Evolutionary conservation across 2,329 filamentous ascomycete genomes (phyloP).

Genomic region (Bipolaris bicolor): DNA sequence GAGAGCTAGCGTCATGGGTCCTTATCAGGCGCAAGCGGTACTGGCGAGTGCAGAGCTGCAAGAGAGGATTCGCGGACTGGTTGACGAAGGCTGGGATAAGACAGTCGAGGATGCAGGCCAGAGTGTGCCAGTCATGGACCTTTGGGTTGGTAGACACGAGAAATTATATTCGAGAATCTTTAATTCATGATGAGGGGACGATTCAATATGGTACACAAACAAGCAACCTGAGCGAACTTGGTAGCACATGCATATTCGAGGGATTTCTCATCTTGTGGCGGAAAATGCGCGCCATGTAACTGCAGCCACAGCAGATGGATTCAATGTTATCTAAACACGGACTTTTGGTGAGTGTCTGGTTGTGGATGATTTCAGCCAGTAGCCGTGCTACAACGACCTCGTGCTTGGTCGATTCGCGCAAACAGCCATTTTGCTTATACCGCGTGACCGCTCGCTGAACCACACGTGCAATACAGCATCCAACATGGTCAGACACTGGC

Average conservation of each 20-base stretch:
- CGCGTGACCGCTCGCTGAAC: constrained; percentile 19
- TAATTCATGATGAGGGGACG: constrained; percentile 65
- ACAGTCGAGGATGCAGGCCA: constrained; percentile 72
- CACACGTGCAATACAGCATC: not conserved
- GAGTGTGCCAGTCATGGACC: constrained; percentile 76
- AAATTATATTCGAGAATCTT: constrained; percentile 85
- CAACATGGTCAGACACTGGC: not conserved
- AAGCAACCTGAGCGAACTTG: not conserved
- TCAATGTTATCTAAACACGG: not conserved
- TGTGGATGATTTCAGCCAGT: not conserved
- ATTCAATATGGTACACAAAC: not conserved
- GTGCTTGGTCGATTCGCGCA: constrained; percentile 21
- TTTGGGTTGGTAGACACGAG: constrained; percentile 85
- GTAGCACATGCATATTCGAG: not conserved
- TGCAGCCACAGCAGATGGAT: not conserved
- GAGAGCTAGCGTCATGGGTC: constrained; percentile 76
- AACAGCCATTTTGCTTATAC: constrained; percentile 9
- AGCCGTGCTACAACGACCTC: constrained; percentile 12
- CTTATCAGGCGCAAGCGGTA: constrained; percentile 78
- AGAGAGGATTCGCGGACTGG: constrained; percentile 61
- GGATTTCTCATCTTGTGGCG: not conserved
- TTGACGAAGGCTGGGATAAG: constrained; percentile 66
- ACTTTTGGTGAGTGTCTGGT: no score
- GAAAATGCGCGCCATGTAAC: not conserved
- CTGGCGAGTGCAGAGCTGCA: constrained; percentile 68